Evolutionary conservation across 2,329 filamentous ascomycete species (phyloP).

Genomic region (Cadophora luteo-olivacea): DNA sequence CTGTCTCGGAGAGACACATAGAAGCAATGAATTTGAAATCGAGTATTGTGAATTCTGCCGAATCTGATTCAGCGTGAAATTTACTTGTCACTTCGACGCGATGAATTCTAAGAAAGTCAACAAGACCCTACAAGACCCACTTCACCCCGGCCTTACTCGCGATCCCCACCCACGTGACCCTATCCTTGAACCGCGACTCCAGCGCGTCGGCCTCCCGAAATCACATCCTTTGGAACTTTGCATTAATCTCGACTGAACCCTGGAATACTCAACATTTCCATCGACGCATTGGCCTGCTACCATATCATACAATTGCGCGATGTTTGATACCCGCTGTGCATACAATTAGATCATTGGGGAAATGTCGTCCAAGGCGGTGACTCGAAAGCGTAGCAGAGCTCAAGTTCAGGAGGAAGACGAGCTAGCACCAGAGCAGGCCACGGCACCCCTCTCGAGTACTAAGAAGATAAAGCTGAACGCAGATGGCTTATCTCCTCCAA

Average conservation of each 20-base stretch:
- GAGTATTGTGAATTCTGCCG: background rate
- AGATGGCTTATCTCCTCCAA: constrained; percentile 20
- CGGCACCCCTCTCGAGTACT: constrained; percentile 21
- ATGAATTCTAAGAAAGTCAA: too few relatives aligned
- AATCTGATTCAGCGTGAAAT: too few relatives aligned
- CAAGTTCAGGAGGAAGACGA: constrained; percentile 32
- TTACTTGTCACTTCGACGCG: too few relatives aligned
- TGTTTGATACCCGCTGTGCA: background rate
- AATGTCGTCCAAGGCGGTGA: constrained; percentile 26
- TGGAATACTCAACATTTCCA: background rate
- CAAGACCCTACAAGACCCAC: too few relatives aligned
- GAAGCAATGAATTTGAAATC: background rate
- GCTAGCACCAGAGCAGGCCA: constrained; percentile 27
- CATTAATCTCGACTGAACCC: background rate
- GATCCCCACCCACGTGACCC: too few relatives aligned
- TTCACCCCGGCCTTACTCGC: too few relatives aligned
- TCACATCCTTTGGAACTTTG: too few relatives aligned
- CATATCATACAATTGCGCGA: background rate
- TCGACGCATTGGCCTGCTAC: background rate
- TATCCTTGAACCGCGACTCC: too few relatives aligned
- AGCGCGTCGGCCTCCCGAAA: too few relatives aligned
- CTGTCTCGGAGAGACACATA: background rate
- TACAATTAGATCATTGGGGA: background rate
- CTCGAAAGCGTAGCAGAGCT: constrained; percentile 35
- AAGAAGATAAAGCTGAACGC: constrained; percentile 33